Base-by-base conservation (phyloP, 2,329 filamentous ascomycete species). In the Aaosphaeria arxii region DNA sequence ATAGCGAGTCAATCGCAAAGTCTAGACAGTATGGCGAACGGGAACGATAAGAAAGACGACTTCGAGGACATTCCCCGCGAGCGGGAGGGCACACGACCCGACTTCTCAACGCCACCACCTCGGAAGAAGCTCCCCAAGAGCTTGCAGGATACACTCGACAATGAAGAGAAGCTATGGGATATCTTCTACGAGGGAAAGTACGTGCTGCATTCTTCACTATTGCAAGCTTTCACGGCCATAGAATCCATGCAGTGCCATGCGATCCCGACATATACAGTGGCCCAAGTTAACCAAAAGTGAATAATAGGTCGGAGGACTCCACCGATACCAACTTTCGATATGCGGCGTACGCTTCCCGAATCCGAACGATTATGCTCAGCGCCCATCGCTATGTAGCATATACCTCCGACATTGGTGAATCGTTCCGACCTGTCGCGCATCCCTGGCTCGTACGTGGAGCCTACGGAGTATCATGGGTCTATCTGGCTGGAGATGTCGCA, bases 381-480 rank as follows among this genome's bases (percentile, higher is more conserved):
- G 91, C 91, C 4, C 94, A 97, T 64, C 86, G 94, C 63, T 99
- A 99, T 65, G 91, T 99, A 43, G 94, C 94, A 48, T 99, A 99
- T 70, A 97, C 94, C 0, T 91, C 87, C 17, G 92, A 97, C 63
- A 92, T 99, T 55, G 94, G 94, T 67, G 94, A 99, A 72, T 95
- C 89, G 0, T 99, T 99, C 73, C 84, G 94, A 2, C 94, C 94
- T 0, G 81, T 99, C 36, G 91, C 92, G 4, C 91, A 96, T 66
- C 92, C 91, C 0, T 85, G 80, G 61, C 74, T 95, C 3, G 87
- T 99, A 7, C 83, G 86, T 50, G 77, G 83, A 42, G 94, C 94
- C 5, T 99, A 99, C 66, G 92, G 83, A 43, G 77, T 99, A 39
- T 95, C 89, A 2, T 97, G 94, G 94, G 78, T 88, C 7, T 99